Percentiles rank a stretch among this genome's conserved stretches.
Conservation (phyloP, 768 basidiomycete genomes). For the Naematelia encephala region DNA sequence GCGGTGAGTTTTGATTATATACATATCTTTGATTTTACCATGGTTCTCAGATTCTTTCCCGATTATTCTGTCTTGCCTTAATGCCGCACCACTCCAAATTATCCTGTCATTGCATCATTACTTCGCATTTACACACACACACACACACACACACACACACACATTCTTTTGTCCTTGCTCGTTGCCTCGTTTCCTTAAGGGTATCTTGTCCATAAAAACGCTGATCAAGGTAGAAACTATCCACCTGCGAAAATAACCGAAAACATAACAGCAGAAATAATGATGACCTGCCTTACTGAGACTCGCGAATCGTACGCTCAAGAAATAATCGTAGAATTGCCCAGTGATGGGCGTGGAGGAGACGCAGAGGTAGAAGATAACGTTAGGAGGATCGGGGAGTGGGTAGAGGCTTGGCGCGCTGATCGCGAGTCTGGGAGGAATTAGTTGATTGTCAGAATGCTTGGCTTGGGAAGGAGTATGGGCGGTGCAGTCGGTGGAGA, state of each 20-base stretch:
- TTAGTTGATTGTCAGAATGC: no score
- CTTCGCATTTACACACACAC: no score
- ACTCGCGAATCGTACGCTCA: constrained; percentile 77
- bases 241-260: constrained; percentile 91
- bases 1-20: constrained; percentile 62
- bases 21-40: neutral
- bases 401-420: constrained; percentile 71
- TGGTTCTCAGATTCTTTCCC: no score
- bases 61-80: no score
- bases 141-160: no score
- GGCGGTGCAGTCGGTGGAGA: no score
- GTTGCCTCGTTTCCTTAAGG: neutral
- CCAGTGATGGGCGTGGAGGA: constrained; percentile 58
- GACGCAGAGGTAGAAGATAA: constrained; percentile 77
- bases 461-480: no score
- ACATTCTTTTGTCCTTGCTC: neutral
- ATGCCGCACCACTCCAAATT: no score
- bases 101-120: neutral
- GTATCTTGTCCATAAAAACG: no score
- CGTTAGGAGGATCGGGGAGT: constrained; percentile 77
- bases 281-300: constrained; percentile 86
- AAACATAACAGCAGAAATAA: constrained; percentile 98
- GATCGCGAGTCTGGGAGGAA: constrained; percentile 39
- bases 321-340: constrained; percentile 82
- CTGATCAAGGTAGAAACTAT: constrained; percentile 63